Percentiles rank a stretch among this genome's conserved stretches.
phyloP scores from a whole-genome alignment of 2,329 filamentous ascomycete genomes.

The Grosmannia clavigera region DNA sequence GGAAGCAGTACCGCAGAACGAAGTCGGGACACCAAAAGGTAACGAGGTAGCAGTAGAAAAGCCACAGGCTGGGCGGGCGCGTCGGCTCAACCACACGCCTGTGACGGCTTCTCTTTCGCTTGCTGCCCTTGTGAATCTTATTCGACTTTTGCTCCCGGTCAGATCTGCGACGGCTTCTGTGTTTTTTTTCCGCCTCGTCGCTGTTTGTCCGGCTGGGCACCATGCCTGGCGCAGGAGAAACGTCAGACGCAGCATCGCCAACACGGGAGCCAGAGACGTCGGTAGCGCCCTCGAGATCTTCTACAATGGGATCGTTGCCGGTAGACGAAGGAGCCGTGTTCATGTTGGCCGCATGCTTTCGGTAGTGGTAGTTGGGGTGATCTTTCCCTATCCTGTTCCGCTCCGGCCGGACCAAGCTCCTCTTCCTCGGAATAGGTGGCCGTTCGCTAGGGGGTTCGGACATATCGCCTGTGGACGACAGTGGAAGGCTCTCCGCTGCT shows the following conservation, averaged over 20 bases:
- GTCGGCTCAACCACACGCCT: slow-evolving; percentile 49
- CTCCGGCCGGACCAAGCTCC: slow-evolving; percentile 81
- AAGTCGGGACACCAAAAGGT: slow-evolving; percentile 93
- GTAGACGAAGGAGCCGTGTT: slow-evolving; percentile 79
- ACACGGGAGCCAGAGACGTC: slow-evolving; percentile 22
- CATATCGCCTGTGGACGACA: slow-evolving; percentile 34
- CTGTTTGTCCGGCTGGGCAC: slow-evolving; percentile 22
- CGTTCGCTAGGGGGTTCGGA: slow-evolving; percentile 14
- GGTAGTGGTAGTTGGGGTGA: slow-evolving; percentile 92
- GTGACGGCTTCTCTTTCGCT: slow-evolving; percentile 22
- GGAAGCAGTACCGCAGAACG: slow-evolving; percentile 73
- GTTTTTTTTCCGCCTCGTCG: slow-evolving; percentile 23
- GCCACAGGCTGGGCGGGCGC: slow-evolving; percentile 80
- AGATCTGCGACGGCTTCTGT: slow-evolving; percentile 14
- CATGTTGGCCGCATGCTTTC: slow-evolving; percentile 91
- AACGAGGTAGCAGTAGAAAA: slow-evolving; percentile 83
- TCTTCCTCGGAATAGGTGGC: slow-evolving; percentile 50
- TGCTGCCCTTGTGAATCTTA: slow-evolving; percentile 50
- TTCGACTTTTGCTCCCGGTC: slow-evolving; percentile 32
- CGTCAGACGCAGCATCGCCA: slow-evolving; percentile 19
- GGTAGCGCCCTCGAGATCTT: slow-evolving; percentile 59
- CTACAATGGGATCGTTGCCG: slow-evolving; percentile 77
- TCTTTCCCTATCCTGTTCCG: slow-evolving; percentile 72
- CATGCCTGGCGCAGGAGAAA: slow-evolving; percentile 18
- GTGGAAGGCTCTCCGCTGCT: slow-evolving; percentile 41